These are phyloP conservation scores for Hemisphaericaspora nanyangensis DNA, from an alignment of 805 yeast genomes.

Conservation along the genomic window DNA sequence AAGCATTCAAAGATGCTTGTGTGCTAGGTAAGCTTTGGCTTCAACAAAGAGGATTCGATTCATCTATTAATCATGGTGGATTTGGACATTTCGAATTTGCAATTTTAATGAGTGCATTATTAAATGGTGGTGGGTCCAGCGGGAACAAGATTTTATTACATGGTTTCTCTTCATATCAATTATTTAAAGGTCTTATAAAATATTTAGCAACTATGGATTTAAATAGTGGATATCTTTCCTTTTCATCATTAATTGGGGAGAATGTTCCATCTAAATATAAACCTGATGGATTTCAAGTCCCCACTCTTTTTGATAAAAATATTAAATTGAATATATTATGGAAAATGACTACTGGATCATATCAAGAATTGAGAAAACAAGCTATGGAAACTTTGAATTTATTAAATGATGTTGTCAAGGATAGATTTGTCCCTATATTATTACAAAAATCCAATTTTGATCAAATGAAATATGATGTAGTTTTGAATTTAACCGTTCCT, in stretches of 20 bases:
- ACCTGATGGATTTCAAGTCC: slow-evolving; percentile 61
- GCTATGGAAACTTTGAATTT: slow-evolving; percentile 66
- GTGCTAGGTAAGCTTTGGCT: slow-evolving; percentile 88
- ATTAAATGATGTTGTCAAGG: slow-evolving; percentile 75
- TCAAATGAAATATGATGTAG: slow-evolving; percentile 63
- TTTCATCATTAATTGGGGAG: slow-evolving; percentile 54
- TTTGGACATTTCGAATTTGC: slow-evolving; percentile 93
- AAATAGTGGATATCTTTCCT: slow-evolving; percentile 62
- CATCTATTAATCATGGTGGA: slow-evolving; percentile 65
- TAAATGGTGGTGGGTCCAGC: slow-evolving; percentile 75
- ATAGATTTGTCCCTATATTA: slow-evolving; percentile 77
- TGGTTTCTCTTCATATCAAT: slow-evolving; percentile 90
- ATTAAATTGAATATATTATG: slow-evolving; percentile 77
- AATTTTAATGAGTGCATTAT: slow-evolving; percentile 69
- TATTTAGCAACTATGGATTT: slow-evolving; percentile 81
- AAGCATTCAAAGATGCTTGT: slow-evolving; percentile 83
- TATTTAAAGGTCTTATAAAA: slow-evolving; percentile 83
- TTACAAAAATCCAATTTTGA: slow-evolving; percentile 54
- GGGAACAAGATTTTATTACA: slow-evolving; percentile 75
- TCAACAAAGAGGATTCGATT: slow-evolving; percentile 75
- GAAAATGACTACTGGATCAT: slow-evolving; percentile 72
- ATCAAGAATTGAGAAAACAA: slow-evolving; percentile 54
- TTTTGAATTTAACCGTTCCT: slow-evolving; percentile 49
- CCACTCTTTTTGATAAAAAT: slow-evolving; percentile 72
- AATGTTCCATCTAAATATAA: slow-evolving; percentile 40